Conservation (phyloP, 176 grass and related monocot genomes). For the Phoenix dactylifera region DNA sequence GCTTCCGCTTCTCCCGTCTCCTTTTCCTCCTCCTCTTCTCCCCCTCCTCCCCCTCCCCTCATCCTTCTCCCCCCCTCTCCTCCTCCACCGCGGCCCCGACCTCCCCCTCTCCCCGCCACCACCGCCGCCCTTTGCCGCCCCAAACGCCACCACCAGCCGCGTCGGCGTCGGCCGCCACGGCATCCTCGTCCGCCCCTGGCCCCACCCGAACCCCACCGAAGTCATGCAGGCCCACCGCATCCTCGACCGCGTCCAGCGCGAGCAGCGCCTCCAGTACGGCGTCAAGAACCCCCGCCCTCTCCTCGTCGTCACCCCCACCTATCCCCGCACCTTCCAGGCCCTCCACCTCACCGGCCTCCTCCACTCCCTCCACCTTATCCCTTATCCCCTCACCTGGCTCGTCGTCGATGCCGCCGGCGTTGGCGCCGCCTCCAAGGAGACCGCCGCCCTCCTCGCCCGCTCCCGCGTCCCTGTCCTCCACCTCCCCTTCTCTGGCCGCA, state of each 20-base stretch:
- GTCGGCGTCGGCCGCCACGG: conserved; percentile 21
- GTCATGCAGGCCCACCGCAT: conserved; percentile 23
- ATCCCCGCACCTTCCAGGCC: conserved; percentile 30
- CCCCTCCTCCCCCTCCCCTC: conserved; percentile 1
- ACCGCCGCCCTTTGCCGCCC: not conserved
- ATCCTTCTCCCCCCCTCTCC: not conserved
- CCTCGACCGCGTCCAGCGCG: conserved; percentile 29
- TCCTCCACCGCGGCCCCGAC: not conserved
- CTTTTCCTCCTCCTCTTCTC: conserved; percentile 17
- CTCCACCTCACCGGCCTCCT: conserved; percentile 29
- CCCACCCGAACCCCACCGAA: conserved; percentile 19
- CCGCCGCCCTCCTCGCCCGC: conserved; percentile 6
- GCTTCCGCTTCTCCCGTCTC: conserved; percentile 15
- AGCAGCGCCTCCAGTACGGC: conserved; percentile 26
- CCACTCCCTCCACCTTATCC: conserved; percentile 31
- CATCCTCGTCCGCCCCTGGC: conserved; percentile 21
- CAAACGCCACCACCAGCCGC: not conserved
- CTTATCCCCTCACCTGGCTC: conserved; percentile 34
- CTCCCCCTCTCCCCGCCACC: not conserved
- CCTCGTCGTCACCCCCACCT: conserved; percentile 38
- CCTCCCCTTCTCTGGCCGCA: conserved; percentile 11
- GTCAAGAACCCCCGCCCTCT: conserved; percentile 16
- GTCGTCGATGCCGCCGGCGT: conserved; percentile 17
- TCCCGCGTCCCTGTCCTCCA: conserved; percentile 15
- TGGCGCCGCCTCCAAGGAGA: conserved; percentile 4